These are phyloP conservation scores for Colletotrichum sp. DNA, from an alignment of 2,329 filamentous ascomycete species.

Conservation along the genomic window DNA sequence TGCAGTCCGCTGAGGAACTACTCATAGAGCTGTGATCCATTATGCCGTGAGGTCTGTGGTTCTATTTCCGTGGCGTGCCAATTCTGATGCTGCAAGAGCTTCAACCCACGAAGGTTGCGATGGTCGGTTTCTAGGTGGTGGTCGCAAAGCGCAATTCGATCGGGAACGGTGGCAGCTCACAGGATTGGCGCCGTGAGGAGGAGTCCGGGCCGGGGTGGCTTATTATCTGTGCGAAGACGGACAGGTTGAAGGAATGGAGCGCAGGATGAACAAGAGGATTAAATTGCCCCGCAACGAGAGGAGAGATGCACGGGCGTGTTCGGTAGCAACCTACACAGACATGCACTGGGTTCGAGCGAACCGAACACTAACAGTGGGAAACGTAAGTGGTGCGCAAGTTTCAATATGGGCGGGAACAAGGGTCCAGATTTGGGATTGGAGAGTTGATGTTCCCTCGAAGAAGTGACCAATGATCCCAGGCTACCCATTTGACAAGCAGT, in stretches of 20 bases:
- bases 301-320: background rate
- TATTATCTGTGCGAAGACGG: background rate
- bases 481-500: too few species aligned
- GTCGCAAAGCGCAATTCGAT: background rate
- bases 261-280: background rate
- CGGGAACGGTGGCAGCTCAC: background rate
- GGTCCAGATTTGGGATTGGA: background rate
- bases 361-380: background rate
- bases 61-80: background rate
- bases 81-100: background rate
- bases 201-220: background rate
- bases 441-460: background rate
- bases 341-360: background rate
- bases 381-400: background rate
- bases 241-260: background rate
- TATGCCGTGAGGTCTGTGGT: background rate
- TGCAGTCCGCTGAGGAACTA: conserved; percentile 29
- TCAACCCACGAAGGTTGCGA: background rate
- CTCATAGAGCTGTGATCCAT: conserved; percentile 28
- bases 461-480: background rate
- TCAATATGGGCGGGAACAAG: conserved; percentile 3
- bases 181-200: background rate
- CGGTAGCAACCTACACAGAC: background rate
- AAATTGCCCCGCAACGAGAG: background rate
- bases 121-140: background rate